These are phyloP conservation scores for Malassezia sympodialis DNA, from an alignment of 1,284 basidiomycete genomes.

Conservation along the genomic window DNA sequence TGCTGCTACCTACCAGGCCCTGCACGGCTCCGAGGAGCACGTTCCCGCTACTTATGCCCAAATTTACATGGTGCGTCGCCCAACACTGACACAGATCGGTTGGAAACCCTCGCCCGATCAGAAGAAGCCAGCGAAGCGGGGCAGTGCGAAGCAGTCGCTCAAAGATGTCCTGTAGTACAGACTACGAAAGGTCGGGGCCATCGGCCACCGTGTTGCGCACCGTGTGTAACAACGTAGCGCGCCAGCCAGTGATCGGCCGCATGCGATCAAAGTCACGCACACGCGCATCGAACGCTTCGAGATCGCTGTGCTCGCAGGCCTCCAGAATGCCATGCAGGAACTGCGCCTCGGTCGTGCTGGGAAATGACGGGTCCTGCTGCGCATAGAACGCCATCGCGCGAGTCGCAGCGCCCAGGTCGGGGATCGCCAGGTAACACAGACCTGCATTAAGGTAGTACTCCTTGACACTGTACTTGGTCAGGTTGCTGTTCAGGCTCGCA, in stretches of 20 bases:
- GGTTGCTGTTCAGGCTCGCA: constrained; percentile 66
- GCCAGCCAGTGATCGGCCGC: constrained; percentile 41
- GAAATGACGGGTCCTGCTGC: constrained; percentile 41
- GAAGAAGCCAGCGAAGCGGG: constrained; percentile 72
- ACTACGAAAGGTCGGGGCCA: constrained; percentile 43
- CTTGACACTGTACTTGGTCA: constrained; percentile 98
- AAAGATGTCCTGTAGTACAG: constrained; percentile 55
- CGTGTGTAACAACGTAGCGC: constrained; percentile 34
- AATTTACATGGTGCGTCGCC: constrained; percentile 68
- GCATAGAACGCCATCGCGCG: constrained; percentile 47
- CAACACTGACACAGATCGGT: constrained; percentile 63
- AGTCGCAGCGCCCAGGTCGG: constrained; percentile 46
- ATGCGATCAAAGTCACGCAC: constrained; percentile 45
- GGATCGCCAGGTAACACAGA: constrained; percentile 79
- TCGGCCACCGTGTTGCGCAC: constrained; percentile 40
- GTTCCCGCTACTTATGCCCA: constrained; percentile 92
- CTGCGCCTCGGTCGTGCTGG: constrained; percentile 42
- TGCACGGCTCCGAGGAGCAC: constrained; percentile 55
- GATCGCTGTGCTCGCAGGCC: constrained; percentile 38
- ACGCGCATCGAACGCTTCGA: constrained; percentile 31
- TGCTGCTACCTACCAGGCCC: constrained; percentile 79
- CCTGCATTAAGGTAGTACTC: constrained; percentile 87
- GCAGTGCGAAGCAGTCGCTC: constrained; percentile 68
- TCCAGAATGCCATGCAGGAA: constrained; percentile 43
- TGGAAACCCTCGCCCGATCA: constrained; percentile 85